Base-by-base conservation (phyloP, 148 eudicot species). In the Rhododendron griersonianum region DNA sequence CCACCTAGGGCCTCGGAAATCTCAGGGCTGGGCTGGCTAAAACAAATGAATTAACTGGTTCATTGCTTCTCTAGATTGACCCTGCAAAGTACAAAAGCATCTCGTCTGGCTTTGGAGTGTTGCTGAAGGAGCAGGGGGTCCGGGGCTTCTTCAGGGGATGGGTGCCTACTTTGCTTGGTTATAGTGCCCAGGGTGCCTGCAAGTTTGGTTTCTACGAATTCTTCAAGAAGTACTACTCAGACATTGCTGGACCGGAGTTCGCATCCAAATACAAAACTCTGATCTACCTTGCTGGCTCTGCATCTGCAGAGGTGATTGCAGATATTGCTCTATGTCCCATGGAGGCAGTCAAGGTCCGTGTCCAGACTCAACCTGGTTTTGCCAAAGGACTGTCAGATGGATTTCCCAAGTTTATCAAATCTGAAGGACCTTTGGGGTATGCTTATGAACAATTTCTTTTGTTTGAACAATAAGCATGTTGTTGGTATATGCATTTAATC, bases 181-280 rank as follows among this genome's bases (percentile, higher is more conserved):
- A 80, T 28, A 80, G 82, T 50, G 82, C 61, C 14, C 82, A 80
- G 63, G 82, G 82, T 50, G 82, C 82, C n/a, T 80, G 82, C 82
- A 80, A 80, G 61, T 80, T 80, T 50, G 82, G 82, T 19, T 80
- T 80, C 39, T 80, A 80, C 3, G 82, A 80, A 50, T 80, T n/a
- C 41, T 80, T 80, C 28, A 50, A 80, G 39, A 80, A 80, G 63
- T 80, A 80, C 61, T 80, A 80, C 39, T 80, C 59, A 25, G 82
- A 80, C 61, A 80, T 80, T n/a, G 82, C 82, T 11, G 61, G 82
- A 33, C 82, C 82, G 1, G 63, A 80, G 82, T 50, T 14, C 15
- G 82, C 39, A 80, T 7, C 39, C 13, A 80, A 50, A 50, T 80
- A 80, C 61, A 80, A 50, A 30, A 80, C 63, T 50, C n/a, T 80